Evolutionary conservation across 805 yeast species (phyloP).

Genomic region (Kregervanrija pseudodelftensis): DNA sequence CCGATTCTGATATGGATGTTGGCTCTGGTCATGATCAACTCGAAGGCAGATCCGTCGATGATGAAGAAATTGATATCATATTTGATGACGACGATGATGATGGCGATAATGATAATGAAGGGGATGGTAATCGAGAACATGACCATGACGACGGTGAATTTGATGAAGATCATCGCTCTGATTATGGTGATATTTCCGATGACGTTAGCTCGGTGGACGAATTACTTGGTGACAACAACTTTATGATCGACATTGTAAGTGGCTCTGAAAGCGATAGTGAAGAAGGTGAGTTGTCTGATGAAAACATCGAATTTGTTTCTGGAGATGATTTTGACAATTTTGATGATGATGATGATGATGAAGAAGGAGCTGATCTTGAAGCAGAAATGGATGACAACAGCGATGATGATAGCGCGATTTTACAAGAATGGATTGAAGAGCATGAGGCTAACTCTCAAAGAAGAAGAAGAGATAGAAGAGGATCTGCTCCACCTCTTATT

Average conservation of each 20-base stretch:
- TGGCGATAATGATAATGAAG: constrained; percentile 19
- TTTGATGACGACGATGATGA: constrained; percentile 26
- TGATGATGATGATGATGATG: constrained; percentile 18
- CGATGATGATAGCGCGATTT: constrained; percentile 25
- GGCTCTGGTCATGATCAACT: constrained; percentile 22
- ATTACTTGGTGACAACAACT: constrained; percentile 19
- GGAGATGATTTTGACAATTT: no score
- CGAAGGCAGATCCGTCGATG: constrained; percentile 24
- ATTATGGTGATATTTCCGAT: constrained; percentile 5
- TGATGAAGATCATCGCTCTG: constrained; percentile 1
- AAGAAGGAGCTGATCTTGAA: constrained; percentile 12
- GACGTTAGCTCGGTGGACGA: constrained; percentile 17
- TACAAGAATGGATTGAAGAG: constrained; percentile 28
- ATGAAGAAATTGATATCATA: constrained; percentile 22
- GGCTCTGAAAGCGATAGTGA: constrained; percentile 11
- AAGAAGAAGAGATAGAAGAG: constrained; percentile 9
- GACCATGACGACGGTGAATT: constrained; percentile 17
- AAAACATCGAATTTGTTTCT: constrained; percentile 13
- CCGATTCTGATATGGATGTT: constrained; percentile 19
- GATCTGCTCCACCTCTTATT: constrained; percentile 3
- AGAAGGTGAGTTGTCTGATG: constrained; percentile 20
- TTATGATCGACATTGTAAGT: constrained; percentile 22
- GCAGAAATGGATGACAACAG: constrained; percentile 12
- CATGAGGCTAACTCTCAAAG: constrained; percentile 20
- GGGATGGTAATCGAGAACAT: not conserved